Conservation (phyloP, 2,329 filamentous ascomycete genomes). For the Fusarium continuum region DNA sequence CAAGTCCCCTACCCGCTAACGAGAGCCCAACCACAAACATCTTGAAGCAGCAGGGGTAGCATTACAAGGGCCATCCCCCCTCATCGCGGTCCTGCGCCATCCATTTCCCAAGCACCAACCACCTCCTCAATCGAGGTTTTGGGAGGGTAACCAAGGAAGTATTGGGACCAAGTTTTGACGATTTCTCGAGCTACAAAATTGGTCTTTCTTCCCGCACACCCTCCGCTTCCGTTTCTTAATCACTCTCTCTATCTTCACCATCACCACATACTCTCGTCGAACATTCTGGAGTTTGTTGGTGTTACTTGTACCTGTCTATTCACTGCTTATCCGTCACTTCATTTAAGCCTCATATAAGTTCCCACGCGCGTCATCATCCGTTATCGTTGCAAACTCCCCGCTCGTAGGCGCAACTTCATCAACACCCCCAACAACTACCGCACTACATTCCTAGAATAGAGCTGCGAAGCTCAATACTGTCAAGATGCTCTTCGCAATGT, state of each 20-base stretch:
- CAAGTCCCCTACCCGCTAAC: slow-evolving; percentile 1
- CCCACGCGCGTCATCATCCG: slow-evolving; percentile 3
- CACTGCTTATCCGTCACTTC: not conserved
- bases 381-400: not conserved
- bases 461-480: slow-evolving; percentile 18
- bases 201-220: slow-evolving; percentile 23
- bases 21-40: slow-evolving; percentile 30
- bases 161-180: slow-evolving; percentile 9
- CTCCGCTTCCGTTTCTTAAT: not conserved
- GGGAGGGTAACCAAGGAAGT: slow-evolving; percentile 7
- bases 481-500: slow-evolving; percentile 69
- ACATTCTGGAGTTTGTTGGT: not conserved
- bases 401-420: slow-evolving; percentile 1
- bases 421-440: not conserved
- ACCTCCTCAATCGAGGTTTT: slow-evolving; percentile 16
- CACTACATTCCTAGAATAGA: not conserved
- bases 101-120: slow-evolving; percentile 35
- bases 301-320: not conserved
- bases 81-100: slow-evolving; percentile 35
- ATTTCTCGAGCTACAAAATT: slow-evolving; percentile 28
- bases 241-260: slow-evolving; percentile 3
- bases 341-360: slow-evolving; percentile 10
- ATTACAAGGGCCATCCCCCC: slow-evolving; percentile 26
- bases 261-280: not conserved
- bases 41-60: slow-evolving; percentile 15